Evolutionary conservation across 148 eudicot species (phyloP), one percentile per base, ranked within the genome.

Genomic region (Fagopyrum esculentum): DNA sequence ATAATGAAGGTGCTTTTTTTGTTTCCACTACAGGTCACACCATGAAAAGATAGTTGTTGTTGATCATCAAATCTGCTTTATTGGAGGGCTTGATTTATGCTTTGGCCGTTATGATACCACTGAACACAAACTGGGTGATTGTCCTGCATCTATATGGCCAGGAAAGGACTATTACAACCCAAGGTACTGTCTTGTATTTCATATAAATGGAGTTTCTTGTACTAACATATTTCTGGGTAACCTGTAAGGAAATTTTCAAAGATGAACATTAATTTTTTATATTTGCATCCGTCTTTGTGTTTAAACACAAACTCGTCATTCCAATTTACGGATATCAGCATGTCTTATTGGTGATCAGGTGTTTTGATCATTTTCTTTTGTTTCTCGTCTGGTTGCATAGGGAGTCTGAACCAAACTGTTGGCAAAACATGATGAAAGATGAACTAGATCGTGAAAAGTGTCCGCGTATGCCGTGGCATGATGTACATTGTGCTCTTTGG

Each of bases 391-490:
- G 11, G 12, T 35, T 66, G 71, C 6, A 61, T 60, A 93, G 98
- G 79, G 98, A 95, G 82, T 95, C 98, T 30, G 98, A 95, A 80
- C 98, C 98, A 71, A 95, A 95, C 80, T 89, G 96, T 60, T 95
- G 98, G 98, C 97, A 95, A 79, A 96, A 95, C 82, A 87, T 96
- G 80, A 90, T 90, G 98, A 92, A 86, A 82, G 98, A 95, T 81
- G 97, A 95, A 81, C 63, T 95, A 60, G 92, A 95, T 78, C 96
- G 98, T 73, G 74, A 73, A 71, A 89, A 77, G 75, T 83, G 87
- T 84, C 98, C 98, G 48, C 98, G 98, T 73, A 95, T 95, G 98
- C 98, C 98, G 72, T 95, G 98, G 98, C 98, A 95, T 90, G 98
- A 95, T 81, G 98, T 95, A 64, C 98, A 95, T 73, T 95, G 96